A percentile compares a stretch with the other conserved stretches of the same genome.
Conservation (phyloP, 495 filamentous ascomycete genomes). For the Haplographium delicatum region DNA sequence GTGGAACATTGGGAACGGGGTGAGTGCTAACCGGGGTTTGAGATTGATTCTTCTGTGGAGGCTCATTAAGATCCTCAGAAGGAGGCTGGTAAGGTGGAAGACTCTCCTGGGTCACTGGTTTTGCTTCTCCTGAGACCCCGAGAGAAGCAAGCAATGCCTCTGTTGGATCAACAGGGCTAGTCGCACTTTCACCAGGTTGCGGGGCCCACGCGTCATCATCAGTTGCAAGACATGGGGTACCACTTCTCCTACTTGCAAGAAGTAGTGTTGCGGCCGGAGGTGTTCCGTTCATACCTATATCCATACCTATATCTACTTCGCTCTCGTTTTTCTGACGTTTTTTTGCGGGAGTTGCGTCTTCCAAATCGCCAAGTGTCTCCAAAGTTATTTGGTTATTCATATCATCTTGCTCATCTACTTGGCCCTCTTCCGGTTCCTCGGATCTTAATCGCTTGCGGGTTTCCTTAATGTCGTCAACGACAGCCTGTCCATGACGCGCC, state of each 20-base stretch:
- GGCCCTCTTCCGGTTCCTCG: background rate
- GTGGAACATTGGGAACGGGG: background rate
- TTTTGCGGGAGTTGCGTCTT: background rate
- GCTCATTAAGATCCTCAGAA: background rate
- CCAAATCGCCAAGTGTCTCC: background rate
- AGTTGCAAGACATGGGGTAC: conserved; percentile 20
- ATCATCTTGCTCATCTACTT: conserved; percentile 10
- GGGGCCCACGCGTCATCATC: conserved; percentile 27
- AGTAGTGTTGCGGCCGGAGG: conserved; percentile 2
- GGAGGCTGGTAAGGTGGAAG: conserved; percentile 6
- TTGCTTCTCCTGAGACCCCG: conserved; percentile 24
- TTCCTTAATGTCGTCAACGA: background rate
- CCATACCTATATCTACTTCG: background rate
- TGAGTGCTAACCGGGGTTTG: background rate
- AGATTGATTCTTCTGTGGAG: background rate
- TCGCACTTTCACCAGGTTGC: conserved; percentile 20
- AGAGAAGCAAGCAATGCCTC: conserved; percentile 24
- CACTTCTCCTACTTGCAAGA: conserved; percentile 4
- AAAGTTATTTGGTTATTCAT: conserved; percentile 13
- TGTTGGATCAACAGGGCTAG: conserved; percentile 17
- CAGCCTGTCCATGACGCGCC: conserved; percentile 1
- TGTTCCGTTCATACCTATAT: background rate
- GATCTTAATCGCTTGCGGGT: conserved; percentile 17
- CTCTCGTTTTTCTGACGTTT: conserved; percentile 22
- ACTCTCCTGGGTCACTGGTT: conserved; percentile 14